phyloP scores from a whole-genome alignment of 2,329 filamentous ascomycete genomes.

The Colletotrichum sp. region DNA sequence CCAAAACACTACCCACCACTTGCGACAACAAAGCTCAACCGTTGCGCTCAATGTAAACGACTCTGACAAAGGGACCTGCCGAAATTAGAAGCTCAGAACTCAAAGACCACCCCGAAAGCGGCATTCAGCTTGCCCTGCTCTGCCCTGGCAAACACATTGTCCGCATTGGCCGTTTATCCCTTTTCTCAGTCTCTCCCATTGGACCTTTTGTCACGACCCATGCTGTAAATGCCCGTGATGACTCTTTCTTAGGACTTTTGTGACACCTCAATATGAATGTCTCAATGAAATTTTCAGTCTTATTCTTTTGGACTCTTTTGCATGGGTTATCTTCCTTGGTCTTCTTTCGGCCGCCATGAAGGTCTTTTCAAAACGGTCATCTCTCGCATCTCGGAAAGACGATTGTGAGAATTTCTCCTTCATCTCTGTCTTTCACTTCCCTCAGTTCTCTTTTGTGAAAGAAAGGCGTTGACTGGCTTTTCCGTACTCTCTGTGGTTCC shows the following conservation, averaged over 20 bases:
- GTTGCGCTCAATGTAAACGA: background rate
- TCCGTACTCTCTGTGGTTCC: background rate
- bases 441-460: background rate
- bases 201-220: background rate
- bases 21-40: background rate
- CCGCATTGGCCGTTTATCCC: background rate
- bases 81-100: background rate
- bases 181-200: background rate
- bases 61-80: background rate
- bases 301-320: background rate
- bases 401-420: background rate
- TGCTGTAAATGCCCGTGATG: background rate
- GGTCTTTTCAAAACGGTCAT: constrained; percentile 1
- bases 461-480: background rate
- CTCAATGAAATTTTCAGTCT: background rate
- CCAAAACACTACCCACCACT: background rate
- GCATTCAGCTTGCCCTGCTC: background rate
- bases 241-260: background rate
- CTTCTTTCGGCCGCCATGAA: background rate
- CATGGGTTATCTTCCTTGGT: background rate
- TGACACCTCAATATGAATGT: background rate
- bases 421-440: background rate
- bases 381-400: constrained; percentile 1
- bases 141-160: background rate
- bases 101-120: background rate